Base-by-base conservation (phyloP, 495 filamentous ascomycete species). In the Jackrogersella multiformis region DNA sequence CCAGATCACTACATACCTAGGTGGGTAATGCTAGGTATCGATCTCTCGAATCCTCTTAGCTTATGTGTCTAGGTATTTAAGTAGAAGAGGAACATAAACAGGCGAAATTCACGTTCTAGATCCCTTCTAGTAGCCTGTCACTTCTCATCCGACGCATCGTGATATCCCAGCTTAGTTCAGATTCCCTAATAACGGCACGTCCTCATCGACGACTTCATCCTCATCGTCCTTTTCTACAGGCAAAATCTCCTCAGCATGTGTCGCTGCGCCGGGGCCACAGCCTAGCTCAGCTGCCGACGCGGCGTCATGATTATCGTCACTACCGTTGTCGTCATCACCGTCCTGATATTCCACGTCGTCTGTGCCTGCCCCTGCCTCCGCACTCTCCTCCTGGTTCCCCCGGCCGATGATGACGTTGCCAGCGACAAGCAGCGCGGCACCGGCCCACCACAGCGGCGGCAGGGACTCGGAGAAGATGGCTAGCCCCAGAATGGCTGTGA, bases 391-490 rank as follows among this genome's bases (percentile, higher is more conserved):
- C 12, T 77, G 78, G 75, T 89, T 90, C 48, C 94, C 86, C 70
- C 90, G 83, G 7, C 94, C 92, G 72, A 97, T 92, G 44, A 97
- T 87, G 13, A 97, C 92, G 80, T 93, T 97, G 10, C 94, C 94
- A 2, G 86, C 93, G 0, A 96, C 92, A 57, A 97, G 86, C 79
- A 96, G 78, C 54, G 82, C 85, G 0, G 94, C 94, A 7, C 94
- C 94, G 4, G 91, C 71, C 90, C 92, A 97, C 94, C 94, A 98
- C 45, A 95, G 77, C 34, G 88, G 88, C 7, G 88, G 87, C 42
- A 96, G 80, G 5, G 77, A 71, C 78, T 96, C 92, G 16, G 81
- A 72, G 74, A 96, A 96, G 4, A 96, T 84, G 46, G 87, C 55
- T 71, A 86, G 85, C 0, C 95, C 93, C 21, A 96, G 77, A n/a